Percentiles rank a stretch among this genome's conserved stretches.
phyloP scores from a whole-genome alignment of 352 stramenopile genomes.

The Globisporangium takayamanum region DNA sequence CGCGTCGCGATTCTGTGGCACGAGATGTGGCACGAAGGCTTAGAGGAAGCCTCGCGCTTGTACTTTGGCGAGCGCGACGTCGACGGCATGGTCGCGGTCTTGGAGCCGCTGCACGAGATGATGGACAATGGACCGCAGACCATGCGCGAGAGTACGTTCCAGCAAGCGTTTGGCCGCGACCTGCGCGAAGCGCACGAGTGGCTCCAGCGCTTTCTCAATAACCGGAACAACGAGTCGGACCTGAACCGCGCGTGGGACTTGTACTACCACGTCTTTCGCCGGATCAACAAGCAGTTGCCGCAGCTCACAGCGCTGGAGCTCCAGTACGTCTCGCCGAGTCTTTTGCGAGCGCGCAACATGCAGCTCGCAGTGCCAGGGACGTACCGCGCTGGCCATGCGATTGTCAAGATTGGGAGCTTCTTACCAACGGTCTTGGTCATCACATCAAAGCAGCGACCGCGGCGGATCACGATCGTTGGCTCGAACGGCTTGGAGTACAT shows the following conservation, averaged over 20 bases:
- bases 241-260: slow-evolving; percentile 97
- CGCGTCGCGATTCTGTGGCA: slow-evolving; percentile 98
- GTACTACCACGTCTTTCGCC: slow-evolving; percentile 97
- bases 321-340: slow-evolving; percentile 91
- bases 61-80: slow-evolving; percentile 98
- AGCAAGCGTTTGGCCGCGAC: slow-evolving; percentile 90
- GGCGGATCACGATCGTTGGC: slow-evolving; percentile 92
- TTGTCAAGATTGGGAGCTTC: slow-evolving; percentile 87
- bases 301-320: slow-evolving; percentile 95
- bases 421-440: slow-evolving; percentile 94
- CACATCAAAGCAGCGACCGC: slow-evolving; percentile 96
- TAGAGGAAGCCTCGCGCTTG: slow-evolving; percentile 96
- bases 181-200: slow-evolving; percentile 81
- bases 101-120: slow-evolving; percentile 91
- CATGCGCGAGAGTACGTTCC: slow-evolving; percentile 71
- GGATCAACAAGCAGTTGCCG: slow-evolving; percentile 86
- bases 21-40: slow-evolving; percentile 97
- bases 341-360: slow-evolving; percentile 90
- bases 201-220: slow-evolving; percentile 59
- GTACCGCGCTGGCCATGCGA: slow-evolving; percentile 57
- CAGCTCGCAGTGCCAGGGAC: slow-evolving; percentile 95
- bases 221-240: slow-evolving; percentile 61
- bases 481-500: slow-evolving; percentile 98
- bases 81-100: slow-evolving; percentile 92
- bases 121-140: slow-evolving; percentile 87